Evolutionary conservation across 2,329 filamentous ascomycete species (phyloP).

Genomic region (Onygenales sp.): DNA sequence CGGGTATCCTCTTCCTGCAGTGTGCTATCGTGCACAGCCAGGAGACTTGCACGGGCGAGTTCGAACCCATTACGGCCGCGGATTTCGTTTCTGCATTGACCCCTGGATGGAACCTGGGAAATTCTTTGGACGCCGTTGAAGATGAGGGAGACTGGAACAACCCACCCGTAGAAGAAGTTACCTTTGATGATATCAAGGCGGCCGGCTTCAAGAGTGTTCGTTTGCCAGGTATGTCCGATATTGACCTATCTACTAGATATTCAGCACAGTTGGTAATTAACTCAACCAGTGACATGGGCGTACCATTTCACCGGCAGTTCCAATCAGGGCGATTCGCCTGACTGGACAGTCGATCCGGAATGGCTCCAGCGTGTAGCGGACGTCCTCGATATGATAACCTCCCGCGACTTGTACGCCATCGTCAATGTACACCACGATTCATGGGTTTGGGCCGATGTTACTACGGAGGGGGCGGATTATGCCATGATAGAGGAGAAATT

Average conservation of each 20-base stretch:
- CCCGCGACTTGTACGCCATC: conserved; percentile 43
- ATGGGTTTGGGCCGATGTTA: conserved; percentile 50
- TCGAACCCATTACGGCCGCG: conserved; percentile 37
- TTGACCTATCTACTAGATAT: neutral
- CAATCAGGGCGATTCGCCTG: conserved; percentile 32
- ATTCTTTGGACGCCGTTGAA: conserved; percentile 49
- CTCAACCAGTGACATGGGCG: conserved; percentile 43
- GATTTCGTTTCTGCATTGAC: conserved; percentile 41
- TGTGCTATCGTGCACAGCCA: neutral
- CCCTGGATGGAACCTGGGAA: conserved; percentile 53
- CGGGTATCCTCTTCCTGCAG: neutral
- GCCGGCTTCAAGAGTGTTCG: conserved; percentile 50
- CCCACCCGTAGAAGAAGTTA: conserved; percentile 38
- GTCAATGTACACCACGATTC: conserved; percentile 54
- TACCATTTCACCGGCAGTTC: conserved; percentile 42
- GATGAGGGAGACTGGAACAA: conserved; percentile 53
- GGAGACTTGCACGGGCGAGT: conserved; percentile 31
- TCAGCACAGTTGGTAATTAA: neutral
- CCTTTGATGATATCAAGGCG: conserved; percentile 44
- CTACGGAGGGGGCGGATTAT: conserved; percentile 36
- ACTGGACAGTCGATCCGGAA: conserved; percentile 44
- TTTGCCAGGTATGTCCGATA: conserved; percentile 33
- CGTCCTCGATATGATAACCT: conserved; percentile 48
- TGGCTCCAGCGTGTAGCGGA: conserved; percentile 51
- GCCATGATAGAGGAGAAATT: conserved; percentile 49